Conservation (phyloP, 2,329 filamentous ascomycete genomes). For the Colletotrichum chlorophyti region DNA sequence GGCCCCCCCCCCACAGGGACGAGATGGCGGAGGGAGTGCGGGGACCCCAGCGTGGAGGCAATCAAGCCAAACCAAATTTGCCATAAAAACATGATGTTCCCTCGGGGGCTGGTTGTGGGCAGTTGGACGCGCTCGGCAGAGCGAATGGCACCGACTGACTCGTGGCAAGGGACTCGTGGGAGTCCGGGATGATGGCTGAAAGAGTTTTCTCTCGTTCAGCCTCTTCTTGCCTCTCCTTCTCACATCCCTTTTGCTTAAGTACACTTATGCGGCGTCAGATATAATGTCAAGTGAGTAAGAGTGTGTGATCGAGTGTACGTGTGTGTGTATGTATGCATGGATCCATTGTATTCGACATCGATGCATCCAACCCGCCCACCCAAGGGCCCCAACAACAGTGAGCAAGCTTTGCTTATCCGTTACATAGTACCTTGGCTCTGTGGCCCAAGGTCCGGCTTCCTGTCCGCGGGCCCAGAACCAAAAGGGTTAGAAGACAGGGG, state of each 20-base stretch:
- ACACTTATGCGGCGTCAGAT: too few relatives aligned
- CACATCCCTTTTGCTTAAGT: too few relatives aligned
- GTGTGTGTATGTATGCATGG: too few relatives aligned
- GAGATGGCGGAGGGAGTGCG: constrained; percentile 11
- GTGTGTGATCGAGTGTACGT: too few relatives aligned
- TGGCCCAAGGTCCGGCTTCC: constrained; percentile 3
- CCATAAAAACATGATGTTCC: not conserved
- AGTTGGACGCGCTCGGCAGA: constrained; percentile 11
- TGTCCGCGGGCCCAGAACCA: constrained; percentile 5
- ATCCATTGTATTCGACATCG: too few relatives aligned
- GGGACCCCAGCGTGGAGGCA: constrained; percentile 26
- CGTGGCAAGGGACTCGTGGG: not conserved
- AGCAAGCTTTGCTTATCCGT: too few relatives aligned
- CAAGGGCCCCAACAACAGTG: too few relatives aligned
- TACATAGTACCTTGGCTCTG: too few relatives aligned
- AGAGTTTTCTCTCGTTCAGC: not conserved
- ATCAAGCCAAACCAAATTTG: not conserved
- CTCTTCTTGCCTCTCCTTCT: too few relatives aligned
- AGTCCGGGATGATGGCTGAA: not conserved
- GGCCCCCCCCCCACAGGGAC: not conserved
- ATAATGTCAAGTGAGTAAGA: too few relatives aligned
- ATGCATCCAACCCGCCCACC: too few relatives aligned
- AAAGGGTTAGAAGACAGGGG: constrained; percentile 8
- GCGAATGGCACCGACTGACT: constrained; percentile 9
- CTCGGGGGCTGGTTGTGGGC: not conserved